Evolutionary conservation across 495 filamentous ascomycete species (phyloP), one percentile per base, ranked within the genome.

Genomic region (Lasiosphaeria hispida): DNA sequence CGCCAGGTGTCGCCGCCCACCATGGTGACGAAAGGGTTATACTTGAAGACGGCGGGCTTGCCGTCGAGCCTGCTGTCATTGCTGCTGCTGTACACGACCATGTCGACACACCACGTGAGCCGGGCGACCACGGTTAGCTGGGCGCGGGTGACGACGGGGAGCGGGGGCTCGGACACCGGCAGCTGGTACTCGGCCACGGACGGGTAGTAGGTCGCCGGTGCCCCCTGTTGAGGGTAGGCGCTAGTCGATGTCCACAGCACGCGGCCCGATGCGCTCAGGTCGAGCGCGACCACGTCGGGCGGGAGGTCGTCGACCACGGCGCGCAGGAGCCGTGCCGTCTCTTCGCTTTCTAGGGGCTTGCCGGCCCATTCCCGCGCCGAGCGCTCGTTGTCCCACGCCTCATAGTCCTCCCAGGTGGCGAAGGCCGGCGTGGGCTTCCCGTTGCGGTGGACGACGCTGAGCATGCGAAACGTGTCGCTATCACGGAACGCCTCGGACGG

Each of bases 201-300:
- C 7, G 45, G 23, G 10, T 23, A 48, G 23, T 48, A 48, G 10
- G 10, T 48, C 17, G 6, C 17, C 9, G 3, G 10, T 9, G 6
- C 4, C 10, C 15, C 3, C 7, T 30, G n/a, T n/a, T n/a, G n/a
- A n/a, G n/a, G n/a, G n/a, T n/a, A n/a, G n/a, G n/a, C n/a, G n/a
- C n/a, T n/a, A n/a, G 44, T 30, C 44, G 44, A 48, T 23, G 19
- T 48, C 44, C 18, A 48, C 18, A 48, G 44, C 44, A 48, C 44
- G 15, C 18, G 14, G 15, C 44, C 44, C 18, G 44, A 48, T 30
- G 2, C 10, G 44, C 15, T 11, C 14, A 48, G 14, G 44, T 48
- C 44, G 44, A 48, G 2, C 15, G 44, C 19, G 44, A 48, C 44
- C 15, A 48, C 44, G 44, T 48, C 44, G 44, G 44, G 44, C 17